Percentiles rank a stretch among this genome's conserved stretches.
phyloP scores from a whole-genome alignment of 1,139 yeast genomes.

The Candida sanyaensis region DNA sequence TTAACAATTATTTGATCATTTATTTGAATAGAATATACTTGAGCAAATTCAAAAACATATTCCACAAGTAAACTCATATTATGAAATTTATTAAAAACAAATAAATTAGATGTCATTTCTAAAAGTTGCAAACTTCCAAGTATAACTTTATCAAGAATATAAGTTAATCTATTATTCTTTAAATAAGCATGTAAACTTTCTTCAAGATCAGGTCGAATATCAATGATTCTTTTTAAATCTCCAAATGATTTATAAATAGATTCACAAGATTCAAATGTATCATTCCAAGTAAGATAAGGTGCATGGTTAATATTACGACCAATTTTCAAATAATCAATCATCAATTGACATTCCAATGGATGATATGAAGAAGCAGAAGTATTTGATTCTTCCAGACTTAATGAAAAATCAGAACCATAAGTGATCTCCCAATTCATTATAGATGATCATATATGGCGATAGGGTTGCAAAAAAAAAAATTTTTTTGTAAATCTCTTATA shows the following conservation, averaged over 20 bases:
- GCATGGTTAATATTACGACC: slow-evolving; percentile 8
- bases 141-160: slow-evolving; percentile 2
- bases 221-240: not conserved
- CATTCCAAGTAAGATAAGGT: slow-evolving; percentile 6
- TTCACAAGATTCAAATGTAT: slow-evolving; percentile 2
- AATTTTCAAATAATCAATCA: slow-evolving; percentile 7
- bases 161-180: slow-evolving; percentile 3
- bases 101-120: not conserved
- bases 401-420: slow-evolving; percentile 2
- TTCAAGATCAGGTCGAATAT: not conserved
- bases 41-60: slow-evolving; percentile 2
- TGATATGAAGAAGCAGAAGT: not conserved
- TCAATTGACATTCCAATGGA: slow-evolving; percentile 3
- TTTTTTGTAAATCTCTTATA: too few species aligned
- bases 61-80: slow-evolving; percentile 1
- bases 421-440: slow-evolving; percentile 1
- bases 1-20: not conserved
- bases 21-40: not conserved
- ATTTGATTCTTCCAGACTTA: not conserved
- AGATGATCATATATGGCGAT: not conserved
- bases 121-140: not conserved
- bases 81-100: not conserved
- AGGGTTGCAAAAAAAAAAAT: slow-evolving; percentile 10
- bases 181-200: not conserved
- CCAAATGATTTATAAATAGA: not conserved